Evolutionary conservation across 2,329 filamentous ascomycete species (phyloP).

Genomic region (Xylariaceae sp.): DNA sequence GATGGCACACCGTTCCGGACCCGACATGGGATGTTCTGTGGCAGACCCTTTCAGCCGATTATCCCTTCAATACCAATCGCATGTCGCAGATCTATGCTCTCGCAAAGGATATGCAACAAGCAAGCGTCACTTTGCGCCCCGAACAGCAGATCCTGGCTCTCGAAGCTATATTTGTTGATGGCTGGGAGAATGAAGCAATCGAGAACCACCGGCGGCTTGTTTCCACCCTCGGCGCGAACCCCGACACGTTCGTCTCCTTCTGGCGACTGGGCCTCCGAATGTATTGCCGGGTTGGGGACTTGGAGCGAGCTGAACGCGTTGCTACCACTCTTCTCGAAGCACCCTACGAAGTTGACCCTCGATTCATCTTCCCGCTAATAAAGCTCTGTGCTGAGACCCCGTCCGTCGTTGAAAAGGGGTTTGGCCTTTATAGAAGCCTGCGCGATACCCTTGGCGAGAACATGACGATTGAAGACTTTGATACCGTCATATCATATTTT

Average conservation of each 20-base stretch:
- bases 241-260: slow-evolving; percentile 46
- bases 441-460: slow-evolving; percentile 52
- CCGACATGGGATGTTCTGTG: slow-evolving; percentile 63
- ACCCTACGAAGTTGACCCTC: slow-evolving; percentile 42
- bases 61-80: slow-evolving; percentile 46
- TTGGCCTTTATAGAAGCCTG: slow-evolving; percentile 61
- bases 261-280: slow-evolving; percentile 64
- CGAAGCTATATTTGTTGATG: slow-evolving; percentile 60
- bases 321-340: slow-evolving; percentile 48
- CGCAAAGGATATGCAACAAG: slow-evolving; percentile 59
- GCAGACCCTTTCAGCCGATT: slow-evolving; percentile 51
- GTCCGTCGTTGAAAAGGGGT: slow-evolving; percentile 52
- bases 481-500: slow-evolving; percentile 66
- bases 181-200: slow-evolving; percentile 54
- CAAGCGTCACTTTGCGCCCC: slow-evolving; percentile 48
- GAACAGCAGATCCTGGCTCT: slow-evolving; percentile 61
- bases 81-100: slow-evolving; percentile 58
- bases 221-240: slow-evolving; percentile 44
- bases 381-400: slow-evolving; percentile 54
- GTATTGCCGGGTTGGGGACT: slow-evolving; percentile 51
- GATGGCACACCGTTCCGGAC: slow-evolving; percentile 51
- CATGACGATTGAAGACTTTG: slow-evolving; percentile 70
- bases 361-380: slow-evolving; percentile 64
- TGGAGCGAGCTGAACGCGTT: slow-evolving; percentile 53
- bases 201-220: slow-evolving; percentile 58